Percentiles rank a stretch among this genome's conserved stretches.
Conservation (phyloP, 768 basidiomycete genomes). For the Podaxis sp. region DNA sequence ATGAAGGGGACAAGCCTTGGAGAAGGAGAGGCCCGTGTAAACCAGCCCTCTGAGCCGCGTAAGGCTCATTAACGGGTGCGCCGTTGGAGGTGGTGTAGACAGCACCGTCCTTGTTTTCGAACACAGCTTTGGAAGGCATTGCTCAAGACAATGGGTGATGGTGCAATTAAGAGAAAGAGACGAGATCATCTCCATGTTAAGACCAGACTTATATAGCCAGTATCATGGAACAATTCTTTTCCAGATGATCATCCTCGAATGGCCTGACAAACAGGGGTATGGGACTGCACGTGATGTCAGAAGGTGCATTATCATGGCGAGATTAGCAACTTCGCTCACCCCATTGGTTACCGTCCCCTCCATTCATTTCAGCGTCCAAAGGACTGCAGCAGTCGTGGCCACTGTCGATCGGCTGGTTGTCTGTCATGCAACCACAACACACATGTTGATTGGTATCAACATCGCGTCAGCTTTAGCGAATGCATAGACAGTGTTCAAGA, state of each 20-base stretch:
- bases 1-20: constrained; percentile 54
- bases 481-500: neutral
- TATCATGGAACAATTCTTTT: constrained; percentile 4
- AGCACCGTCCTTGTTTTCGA: constrained; percentile 51
- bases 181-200: neutral
- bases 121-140: constrained; percentile 69
- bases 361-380: neutral
- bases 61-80: constrained; percentile 72
- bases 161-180: constrained; percentile 12
- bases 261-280: neutral
- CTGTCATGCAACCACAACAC: neutral
- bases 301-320: neutral
- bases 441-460: neutral
- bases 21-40: constrained; percentile 79
- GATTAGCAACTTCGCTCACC: neutral
- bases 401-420: neutral
- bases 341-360: neutral
- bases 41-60: constrained; percentile 76
- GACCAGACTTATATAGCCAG: constrained; percentile 4
- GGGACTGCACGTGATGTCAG: constrained; percentile 3
- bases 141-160: constrained; percentile 16
- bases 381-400: neutral
- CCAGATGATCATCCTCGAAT: neutral
- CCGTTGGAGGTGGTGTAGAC: constrained; percentile 87
- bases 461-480: neutral